A percentile compares a stretch with the other conserved stretches of the same genome.
These are phyloP conservation scores for Speleostelium caveatum DNA, from an alignment of 78 protist genomes.

Conservation along the genomic window DNA sequence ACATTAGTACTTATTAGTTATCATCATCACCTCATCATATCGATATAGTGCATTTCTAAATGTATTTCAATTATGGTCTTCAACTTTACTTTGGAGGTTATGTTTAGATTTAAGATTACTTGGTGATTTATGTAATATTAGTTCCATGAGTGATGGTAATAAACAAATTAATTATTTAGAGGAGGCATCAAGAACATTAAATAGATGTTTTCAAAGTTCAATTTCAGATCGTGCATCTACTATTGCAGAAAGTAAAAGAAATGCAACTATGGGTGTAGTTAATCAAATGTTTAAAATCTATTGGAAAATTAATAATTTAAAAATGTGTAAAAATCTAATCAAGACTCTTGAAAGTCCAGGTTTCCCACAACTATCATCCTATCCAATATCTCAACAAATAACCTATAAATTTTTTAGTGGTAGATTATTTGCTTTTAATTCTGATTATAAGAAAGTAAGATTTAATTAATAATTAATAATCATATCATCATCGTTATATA, in stretches of 20 bases:
- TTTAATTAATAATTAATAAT: no score
- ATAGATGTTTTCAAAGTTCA: slow-evolving; percentile 62
- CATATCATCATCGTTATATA: neutral
- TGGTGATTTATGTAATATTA: slow-evolving; percentile 6
- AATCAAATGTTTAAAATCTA: slow-evolving; percentile 76
- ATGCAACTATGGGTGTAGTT: slow-evolving; percentile 73
- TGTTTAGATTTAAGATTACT: slow-evolving; percentile 54
- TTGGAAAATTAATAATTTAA: slow-evolving; percentile 69
- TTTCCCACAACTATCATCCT: slow-evolving; percentile 32
- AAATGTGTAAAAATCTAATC: slow-evolving; percentile 63
- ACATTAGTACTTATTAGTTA: no score
- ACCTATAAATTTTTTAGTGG: slow-evolving; percentile 82
- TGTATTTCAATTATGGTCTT: slow-evolving; percentile 55
- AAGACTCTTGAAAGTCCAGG: slow-evolving; percentile 56
- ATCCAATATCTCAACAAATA: slow-evolving; percentile 42
- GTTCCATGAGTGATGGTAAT: neutral
- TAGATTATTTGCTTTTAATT: slow-evolving; percentile 69
- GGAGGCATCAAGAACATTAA: slow-evolving; percentile 55
- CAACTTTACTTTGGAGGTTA: slow-evolving; percentile 26
- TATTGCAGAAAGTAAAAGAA: slow-evolving; percentile 45
- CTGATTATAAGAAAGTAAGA: slow-evolving; percentile 33
- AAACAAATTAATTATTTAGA: slow-evolving; percentile 37
- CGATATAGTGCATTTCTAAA: slow-evolving; percentile 33
- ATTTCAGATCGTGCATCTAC: slow-evolving; percentile 35
- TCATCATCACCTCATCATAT: neutral